Evolutionary conservation across 2,329 filamentous ascomycete genomes (phyloP), one percentile per base, ranked within the genome.

Genomic region (Passalora sequoiae): DNA sequence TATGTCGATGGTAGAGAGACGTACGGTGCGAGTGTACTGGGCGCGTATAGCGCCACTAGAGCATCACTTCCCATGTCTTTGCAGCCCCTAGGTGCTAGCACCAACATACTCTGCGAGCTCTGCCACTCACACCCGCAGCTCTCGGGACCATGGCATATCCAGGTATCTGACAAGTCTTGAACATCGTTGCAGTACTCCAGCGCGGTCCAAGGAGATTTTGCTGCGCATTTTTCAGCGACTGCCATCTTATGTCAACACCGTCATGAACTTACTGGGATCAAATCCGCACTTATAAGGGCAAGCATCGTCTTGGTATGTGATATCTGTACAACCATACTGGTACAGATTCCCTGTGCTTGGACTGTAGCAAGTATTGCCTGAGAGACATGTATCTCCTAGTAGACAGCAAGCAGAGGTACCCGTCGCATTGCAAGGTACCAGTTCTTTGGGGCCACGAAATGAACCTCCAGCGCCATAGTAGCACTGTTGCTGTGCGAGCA

Each of bases 321-420:
- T 54, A 41, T 62, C 59, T 1, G 58, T 60, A 39, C 60, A 62
- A n/a, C 58, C 60, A 42, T 62, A 61, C 39, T 61, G 54, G 25
- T 61, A 61, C 8, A 50, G 13, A 32, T 59, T 55, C 9, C 57
- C 59, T 2, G 49, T 59, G 1, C n/a, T 31, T 24, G 47, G 49
- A 28, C 60, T 60, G 38, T 51, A 61, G 44, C 60, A 62, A 13
- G 54, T 40, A 31, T 57, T 60, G 10, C 58, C 59, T 9, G 55
- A 54, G 2, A 61, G 40, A 33, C 59, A 62, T 2, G 49, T 54
- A 38, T 60, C 57, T 2, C 57, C 59, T 21, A 54, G 50, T 13
- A 60, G 44, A 44, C 57, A 60, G 40, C 59, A 60, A 2, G 58
- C 46, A 1, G 56, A 59, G 8, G 46, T 17, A 9, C 58, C 58